Evolutionary conservation across 306 rosid genomes (phyloP), one percentile per base, ranked within the genome.

Genomic region (Acacia melanoxylon): DNA sequence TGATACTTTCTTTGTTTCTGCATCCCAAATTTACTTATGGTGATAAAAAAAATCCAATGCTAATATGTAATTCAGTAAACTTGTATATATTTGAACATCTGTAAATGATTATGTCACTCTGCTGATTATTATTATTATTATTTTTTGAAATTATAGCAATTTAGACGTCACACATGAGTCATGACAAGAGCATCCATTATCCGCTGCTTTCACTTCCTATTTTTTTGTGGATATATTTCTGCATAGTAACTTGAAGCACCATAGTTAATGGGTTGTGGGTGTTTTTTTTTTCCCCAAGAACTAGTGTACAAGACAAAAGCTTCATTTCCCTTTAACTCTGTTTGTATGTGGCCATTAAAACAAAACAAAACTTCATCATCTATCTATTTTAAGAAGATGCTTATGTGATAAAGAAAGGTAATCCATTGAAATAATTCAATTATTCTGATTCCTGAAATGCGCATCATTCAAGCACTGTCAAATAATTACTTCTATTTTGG

Each of bases 181-280:
- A n/a, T 27, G 78, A 79, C 78, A 46, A 51, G 27, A 62, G 52
- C 48, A 63, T 25, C 59, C 61, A 56, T n/a, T 54, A 27, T 66
- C 82, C 70, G 25, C 71, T 19, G 10, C 76, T 80, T 49, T 71
- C 42, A 41, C 58, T 56, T 41, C 54, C 9, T 20, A 19, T 46
- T 78, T 4, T 3, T 52, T 56, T 81, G 73, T 63, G 77, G 42
- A 42, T 24, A 73, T 85, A 74, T 77, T 77, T 58, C 45, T 81
- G 69, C 40, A 5, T 31, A 16, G 22, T 65, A 65, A 33, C 70
- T 65, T 33, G 35, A 61, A 61, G 68, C 35, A 24, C 8, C 35
- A 25, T 61, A 25, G 68, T 61, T 12, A 37, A 68, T 67, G 72
- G 17, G 15, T 68, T 40, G 49, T 68, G 24, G 8, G 4, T 29